phyloP scores from a whole-genome alignment of 108 stramenopile species.

The Seminavis robusta region DNA sequence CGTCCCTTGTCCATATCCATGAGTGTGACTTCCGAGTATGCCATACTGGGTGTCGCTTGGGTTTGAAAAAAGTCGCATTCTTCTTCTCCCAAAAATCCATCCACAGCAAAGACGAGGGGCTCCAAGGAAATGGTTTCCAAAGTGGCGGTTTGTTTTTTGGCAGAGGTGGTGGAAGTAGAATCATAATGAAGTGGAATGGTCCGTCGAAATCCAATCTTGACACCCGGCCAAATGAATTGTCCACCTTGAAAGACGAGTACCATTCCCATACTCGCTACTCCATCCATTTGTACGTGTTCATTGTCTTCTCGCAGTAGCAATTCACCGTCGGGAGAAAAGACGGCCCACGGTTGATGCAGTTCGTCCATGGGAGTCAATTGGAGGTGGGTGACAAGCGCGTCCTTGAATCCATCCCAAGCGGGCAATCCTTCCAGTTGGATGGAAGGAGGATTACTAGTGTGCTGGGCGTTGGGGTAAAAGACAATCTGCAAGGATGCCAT shows the following conservation, averaged over 20 bases:
- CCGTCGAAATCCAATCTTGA: conserved; percentile 54
- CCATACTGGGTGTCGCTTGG: conserved; percentile 56
- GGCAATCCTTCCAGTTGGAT: background rate
- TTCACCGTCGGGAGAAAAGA: conserved; percentile 48
- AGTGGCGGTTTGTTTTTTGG: conserved; percentile 14
- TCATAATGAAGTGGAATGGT: conserved; percentile 20
- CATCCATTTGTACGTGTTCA: background rate
- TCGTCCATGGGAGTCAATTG: conserved; percentile 14
- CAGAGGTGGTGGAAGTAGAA: conserved; percentile 1
- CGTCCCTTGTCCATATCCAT: conserved; percentile 86
- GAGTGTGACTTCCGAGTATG: conserved; percentile 66
- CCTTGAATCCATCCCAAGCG: conserved; percentile 13
- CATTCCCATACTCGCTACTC: conserved; percentile 22
- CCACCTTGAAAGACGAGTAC: conserved; percentile 57
- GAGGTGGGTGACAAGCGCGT: conserved; percentile 20
- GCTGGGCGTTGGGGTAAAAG: background rate
- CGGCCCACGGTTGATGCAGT: conserved; percentile 55
- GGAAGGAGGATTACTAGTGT: background rate
- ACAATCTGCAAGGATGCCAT: background rate
- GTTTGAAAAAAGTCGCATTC: conserved; percentile 78
- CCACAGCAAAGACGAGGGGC: conserved; percentile 61
- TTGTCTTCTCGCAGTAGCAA: conserved; percentile 29
- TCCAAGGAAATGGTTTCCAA: conserved; percentile 51
- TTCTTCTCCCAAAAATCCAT: conserved; percentile 62
- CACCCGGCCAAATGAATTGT: conserved; percentile 72